Evolutionary conservation across 177 flowering plant species (phyloP).

Genomic region (Telopea speciosissima): DNA sequence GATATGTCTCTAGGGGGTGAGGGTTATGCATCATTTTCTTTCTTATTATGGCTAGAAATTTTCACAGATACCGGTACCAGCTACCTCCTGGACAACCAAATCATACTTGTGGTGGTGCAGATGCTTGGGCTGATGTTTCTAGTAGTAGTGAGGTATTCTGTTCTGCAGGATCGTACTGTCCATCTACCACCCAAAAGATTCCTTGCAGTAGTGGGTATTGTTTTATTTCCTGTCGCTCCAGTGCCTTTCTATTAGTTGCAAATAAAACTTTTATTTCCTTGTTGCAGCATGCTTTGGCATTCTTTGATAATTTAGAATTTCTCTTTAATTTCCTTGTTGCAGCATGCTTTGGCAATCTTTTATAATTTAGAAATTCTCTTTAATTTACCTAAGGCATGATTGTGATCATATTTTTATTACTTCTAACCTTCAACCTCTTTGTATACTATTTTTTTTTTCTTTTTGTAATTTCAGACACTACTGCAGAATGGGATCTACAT

Average conservation of each 20-base stretch:
- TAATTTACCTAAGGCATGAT: background rate
- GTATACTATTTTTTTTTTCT: conserved; percentile 7
- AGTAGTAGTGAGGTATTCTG: conserved; percentile 75
- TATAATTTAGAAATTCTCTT: background rate
- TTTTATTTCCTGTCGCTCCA: conserved; percentile 28
- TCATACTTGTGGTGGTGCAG: conserved; percentile 93
- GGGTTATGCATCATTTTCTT: background rate
- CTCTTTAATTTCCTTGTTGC: conserved; percentile 7
- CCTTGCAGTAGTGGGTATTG: conserved; percentile 85
- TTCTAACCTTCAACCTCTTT: conserved; percentile 1
- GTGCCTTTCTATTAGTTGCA: conserved; percentile 7
- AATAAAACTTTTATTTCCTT: conserved; percentile 6
- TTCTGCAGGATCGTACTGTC: conserved; percentile 91
- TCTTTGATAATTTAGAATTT: background rate
- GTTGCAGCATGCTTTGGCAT: conserved; percentile 3
- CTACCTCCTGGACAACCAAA: conserved; percentile 67
- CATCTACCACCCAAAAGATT: conserved; percentile 49
- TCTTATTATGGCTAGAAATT: background rate
- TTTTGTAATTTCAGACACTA: conserved; percentile 58
- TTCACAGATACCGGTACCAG: conserved; percentile 77
- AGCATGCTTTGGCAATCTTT: conserved; percentile 3
- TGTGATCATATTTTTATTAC: background rate
- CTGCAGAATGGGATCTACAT: conserved; percentile 85
- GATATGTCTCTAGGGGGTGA: background rate
- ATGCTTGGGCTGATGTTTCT: conserved; percentile 76